Evolutionary conservation across 495 filamentous ascomycete genomes (phyloP), one percentile per base, ranked within the genome.

Genomic region (Tuber umbilicatum): DNA sequence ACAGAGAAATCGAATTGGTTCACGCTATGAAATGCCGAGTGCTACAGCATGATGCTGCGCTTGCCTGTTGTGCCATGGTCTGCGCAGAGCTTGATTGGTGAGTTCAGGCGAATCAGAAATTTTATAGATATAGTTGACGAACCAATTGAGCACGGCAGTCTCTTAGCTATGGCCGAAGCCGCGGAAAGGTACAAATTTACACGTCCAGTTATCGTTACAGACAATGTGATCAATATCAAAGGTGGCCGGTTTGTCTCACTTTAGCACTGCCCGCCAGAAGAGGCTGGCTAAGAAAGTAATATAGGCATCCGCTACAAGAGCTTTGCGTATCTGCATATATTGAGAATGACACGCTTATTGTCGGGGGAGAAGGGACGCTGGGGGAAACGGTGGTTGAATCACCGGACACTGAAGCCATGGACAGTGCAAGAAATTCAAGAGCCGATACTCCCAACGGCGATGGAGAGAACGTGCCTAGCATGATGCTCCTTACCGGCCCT

Each of bases 1-100:
- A 98, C 79, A 91, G 89, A 73, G 95, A 98, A 80, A 96, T 98
- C 72, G 92, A 97, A 79, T 90, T 99, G 38, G 87, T 94, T 5
- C 90, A 97, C 83, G 86, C 90, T 21, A 87, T 98, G 42, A 89
- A 92, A 1, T 89, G 92, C 41, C 85, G 85, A 73, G 87, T 97
- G 40, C 85, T 97, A 6, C 86, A 89, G 73, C 89, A 91, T 76
- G 91, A 94, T 82, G 85, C 87, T 23, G 81, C 89, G 14, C 87
- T 98, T 6, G 85, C 88, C 9, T 78, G 84, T 12, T 89, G 90
- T 37, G 95, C 93, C 1, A 89, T 92, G 78, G 83, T 94, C 16
- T 91, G 91, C 81, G 94, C 93, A 31, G 93, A 98, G 78, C 88
- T 99, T 45, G 94, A 98, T 76, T 87, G 89, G 89, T 89, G 82